These are phyloP conservation scores for Gelatoporia subvermispora DNA, from an alignment of 768 basidiomycete species.

Conservation along the genomic window DNA sequence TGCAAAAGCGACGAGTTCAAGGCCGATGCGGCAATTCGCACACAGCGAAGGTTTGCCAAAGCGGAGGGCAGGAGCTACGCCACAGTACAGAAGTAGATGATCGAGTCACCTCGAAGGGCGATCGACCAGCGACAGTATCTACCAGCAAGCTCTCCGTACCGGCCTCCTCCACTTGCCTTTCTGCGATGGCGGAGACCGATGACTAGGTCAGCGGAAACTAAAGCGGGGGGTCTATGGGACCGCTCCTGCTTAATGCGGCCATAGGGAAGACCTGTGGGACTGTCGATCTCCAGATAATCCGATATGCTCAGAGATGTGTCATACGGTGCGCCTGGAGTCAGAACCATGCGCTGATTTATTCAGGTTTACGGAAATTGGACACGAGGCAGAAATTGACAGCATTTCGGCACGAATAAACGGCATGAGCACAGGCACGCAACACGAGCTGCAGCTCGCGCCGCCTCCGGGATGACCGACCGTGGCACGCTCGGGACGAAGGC, in stretches of 20 bases:
- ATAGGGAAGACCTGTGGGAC: not conserved
- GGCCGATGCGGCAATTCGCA: too few species aligned
- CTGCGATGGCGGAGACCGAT: not conserved
- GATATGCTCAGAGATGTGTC: conserved; percentile 6
- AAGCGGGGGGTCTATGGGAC: not conserved
- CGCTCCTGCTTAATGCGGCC: not conserved
- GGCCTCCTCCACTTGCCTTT: not conserved
- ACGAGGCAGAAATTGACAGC: not conserved
- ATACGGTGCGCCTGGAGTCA: not conserved
- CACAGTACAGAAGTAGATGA: too few species aligned
- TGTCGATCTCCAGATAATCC: conserved; percentile 6
- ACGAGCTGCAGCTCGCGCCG: not conserved
- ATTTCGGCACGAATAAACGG: not conserved
- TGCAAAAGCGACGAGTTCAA: too few species aligned
- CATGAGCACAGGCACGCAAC: not conserved
- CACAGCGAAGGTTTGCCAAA: too few species aligned
- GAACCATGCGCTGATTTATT: too few species aligned
- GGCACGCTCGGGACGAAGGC: not conserved
- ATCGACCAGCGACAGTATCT: too few species aligned
- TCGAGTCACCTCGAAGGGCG: too few species aligned
- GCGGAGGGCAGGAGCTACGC: too few species aligned
- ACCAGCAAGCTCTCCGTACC: too few species aligned
- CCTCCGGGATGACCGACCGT: not conserved
- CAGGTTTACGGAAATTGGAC: not conserved
- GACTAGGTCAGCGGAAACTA: not conserved